These are phyloP conservation scores for Citrus mangshanensis DNA, from an alignment of 345 rosid genomes.

Conservation along the genomic window DNA sequence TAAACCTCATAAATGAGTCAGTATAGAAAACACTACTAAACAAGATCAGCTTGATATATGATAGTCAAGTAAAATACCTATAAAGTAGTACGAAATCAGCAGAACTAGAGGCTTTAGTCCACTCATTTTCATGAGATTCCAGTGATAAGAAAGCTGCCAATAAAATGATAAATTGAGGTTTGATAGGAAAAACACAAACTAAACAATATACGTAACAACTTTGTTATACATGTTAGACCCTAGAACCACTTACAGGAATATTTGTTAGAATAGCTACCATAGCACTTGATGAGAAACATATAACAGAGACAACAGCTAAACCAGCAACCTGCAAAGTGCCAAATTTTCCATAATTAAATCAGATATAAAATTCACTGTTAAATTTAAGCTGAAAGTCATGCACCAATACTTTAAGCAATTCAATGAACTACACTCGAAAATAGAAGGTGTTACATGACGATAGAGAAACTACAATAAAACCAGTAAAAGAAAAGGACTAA, in stretches of 20 bases:
- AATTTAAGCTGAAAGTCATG: not conserved
- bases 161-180: slow-evolving; percentile 1
- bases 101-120: slow-evolving; percentile 18
- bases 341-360: not conserved
- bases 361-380: not conserved
- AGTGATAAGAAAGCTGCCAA: slow-evolving; percentile 34
- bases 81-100: slow-evolving; percentile 31
- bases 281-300: slow-evolving; percentile 37
- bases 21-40: not conserved
- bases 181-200: not conserved
- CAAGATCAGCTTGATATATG: not conserved
- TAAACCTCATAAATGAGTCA: not conserved
- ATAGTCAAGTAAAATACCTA: slow-evolving; percentile 25
- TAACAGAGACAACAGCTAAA: slow-evolving; percentile 29
- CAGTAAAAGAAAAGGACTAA: not conserved
- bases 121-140: slow-evolving; percentile 21
- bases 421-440: not conserved
- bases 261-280: slow-evolving; percentile 29
- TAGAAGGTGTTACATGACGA: not conserved
- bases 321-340: slow-evolving; percentile 36
- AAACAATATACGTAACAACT: not conserved
- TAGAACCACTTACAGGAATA: slow-evolving; percentile 30
- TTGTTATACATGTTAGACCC: not conserved
- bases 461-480: not conserved
- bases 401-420: not conserved